Evolutionary conservation across 257 asterid species (phyloP).

Genomic region (Primulina eburnea): DNA sequence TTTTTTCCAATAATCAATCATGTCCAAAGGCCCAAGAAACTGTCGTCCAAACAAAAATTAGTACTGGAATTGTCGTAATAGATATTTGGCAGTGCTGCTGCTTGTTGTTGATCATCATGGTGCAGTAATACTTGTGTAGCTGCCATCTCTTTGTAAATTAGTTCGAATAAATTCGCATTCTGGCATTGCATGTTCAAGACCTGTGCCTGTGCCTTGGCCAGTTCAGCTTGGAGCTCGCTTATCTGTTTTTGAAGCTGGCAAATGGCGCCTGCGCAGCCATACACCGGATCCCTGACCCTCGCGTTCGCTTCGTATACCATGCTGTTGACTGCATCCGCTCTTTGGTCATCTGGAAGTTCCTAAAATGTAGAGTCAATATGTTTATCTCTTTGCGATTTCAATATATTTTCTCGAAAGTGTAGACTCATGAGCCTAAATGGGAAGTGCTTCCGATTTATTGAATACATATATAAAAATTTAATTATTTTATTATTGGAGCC

Average conservation of each 20-base stretch:
- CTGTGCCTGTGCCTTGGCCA: constrained; percentile 60
- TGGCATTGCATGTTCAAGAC: constrained; percentile 57
- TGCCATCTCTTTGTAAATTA: constrained; percentile 17
- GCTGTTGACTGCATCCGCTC: constrained; percentile 73
- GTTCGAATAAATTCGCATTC: constrained; percentile 27
- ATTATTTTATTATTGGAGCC: too few species aligned
- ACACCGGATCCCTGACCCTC: constrained; percentile 61
- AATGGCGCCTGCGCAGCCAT: constrained; percentile 66
- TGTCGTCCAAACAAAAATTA: not conserved
- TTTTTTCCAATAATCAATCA: too few species aligned
- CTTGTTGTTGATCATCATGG: not conserved
- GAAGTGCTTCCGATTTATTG: too few species aligned
- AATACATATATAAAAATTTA: too few species aligned
- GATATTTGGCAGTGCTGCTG: not conserved
- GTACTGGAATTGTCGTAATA: not conserved
- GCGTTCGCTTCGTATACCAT: constrained; percentile 82
- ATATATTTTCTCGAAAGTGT: too few species aligned
- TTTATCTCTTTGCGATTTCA: too few species aligned
- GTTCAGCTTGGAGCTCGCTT: constrained; percentile 54
- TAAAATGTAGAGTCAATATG: not conserved
- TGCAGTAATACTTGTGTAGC: not conserved
- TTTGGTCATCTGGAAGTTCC: constrained; percentile 61
- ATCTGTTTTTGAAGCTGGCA: constrained; percentile 58
- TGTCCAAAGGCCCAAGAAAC: not conserved
- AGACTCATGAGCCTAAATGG: too few species aligned